phyloP scores from a whole-genome alignment of 1,284 basidiomycete species.

The Leucoagaricus sp. region DNA sequence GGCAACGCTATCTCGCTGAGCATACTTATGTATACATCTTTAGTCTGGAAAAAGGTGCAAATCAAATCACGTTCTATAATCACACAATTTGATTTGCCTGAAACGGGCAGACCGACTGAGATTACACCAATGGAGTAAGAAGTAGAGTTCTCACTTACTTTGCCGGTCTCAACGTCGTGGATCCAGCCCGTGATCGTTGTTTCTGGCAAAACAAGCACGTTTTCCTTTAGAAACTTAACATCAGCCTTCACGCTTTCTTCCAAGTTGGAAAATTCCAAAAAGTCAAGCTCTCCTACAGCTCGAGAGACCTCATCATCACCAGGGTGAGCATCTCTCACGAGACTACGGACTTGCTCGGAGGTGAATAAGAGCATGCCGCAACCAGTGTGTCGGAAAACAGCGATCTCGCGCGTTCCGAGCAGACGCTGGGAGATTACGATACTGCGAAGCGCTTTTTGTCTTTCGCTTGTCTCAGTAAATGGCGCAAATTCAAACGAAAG shows the following conservation, averaged over 20 bases:
- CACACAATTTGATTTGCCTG: constrained; percentile 8
- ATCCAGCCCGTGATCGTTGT: constrained; percentile 64
- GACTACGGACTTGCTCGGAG: constrained; percentile 48
- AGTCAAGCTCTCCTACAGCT: constrained; percentile 54
- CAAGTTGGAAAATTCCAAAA: constrained; percentile 55
- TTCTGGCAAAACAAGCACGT: constrained; percentile 55
- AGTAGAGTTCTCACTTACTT: constrained; percentile 34
- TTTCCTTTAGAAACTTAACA: constrained; percentile 54
- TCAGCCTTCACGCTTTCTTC: constrained; percentile 59
- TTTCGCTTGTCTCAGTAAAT: constrained; percentile 22
- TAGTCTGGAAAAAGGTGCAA: neutral
- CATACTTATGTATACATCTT: neutral
- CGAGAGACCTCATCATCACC: constrained; percentile 36
- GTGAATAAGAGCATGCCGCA: constrained; percentile 70
- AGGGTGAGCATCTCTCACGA: constrained; percentile 51
- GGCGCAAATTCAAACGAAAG: neutral
- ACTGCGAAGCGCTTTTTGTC: constrained; percentile 63
- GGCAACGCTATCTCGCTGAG: neutral
- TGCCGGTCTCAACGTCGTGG: constrained; percentile 64
- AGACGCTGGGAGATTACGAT: constrained; percentile 70
- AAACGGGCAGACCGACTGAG: neutral
- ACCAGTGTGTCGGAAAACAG: constrained; percentile 66
- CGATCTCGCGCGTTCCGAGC: constrained; percentile 65
- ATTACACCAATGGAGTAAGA: no score
- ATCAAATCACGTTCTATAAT: neutral